A percentile compares a stretch with the other conserved stretches of the same genome.
These are phyloP conservation scores for Colletotrichum australisinense DNA, from an alignment of 2,329 filamentous ascomycete genomes.

Conservation along the genomic window DNA sequence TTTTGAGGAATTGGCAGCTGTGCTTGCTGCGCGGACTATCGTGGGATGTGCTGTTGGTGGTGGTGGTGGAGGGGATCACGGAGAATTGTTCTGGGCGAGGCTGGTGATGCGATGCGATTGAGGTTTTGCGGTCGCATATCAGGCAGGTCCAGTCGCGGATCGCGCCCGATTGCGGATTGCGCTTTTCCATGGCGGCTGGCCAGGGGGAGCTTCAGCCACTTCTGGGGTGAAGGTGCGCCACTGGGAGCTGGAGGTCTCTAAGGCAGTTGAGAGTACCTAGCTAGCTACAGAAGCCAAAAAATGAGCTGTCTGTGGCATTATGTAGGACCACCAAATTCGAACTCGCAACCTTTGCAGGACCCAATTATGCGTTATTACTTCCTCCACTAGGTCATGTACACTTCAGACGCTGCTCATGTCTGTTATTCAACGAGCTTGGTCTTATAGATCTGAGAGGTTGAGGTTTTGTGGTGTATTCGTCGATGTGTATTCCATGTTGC, in stretches of 20 bases:
- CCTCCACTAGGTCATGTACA: background rate
- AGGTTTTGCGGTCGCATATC: constrained; percentile 4
- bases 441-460: background rate
- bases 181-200: no score
- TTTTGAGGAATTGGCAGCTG: constrained; percentile 48
- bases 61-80: constrained; percentile 6
- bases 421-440: background rate
- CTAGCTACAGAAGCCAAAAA: background rate
- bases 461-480: no score
- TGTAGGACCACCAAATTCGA: background rate
- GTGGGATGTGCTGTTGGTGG: background rate
- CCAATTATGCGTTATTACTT: background rate
- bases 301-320: background rate
- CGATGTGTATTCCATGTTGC: background rate
- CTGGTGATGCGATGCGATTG: constrained; percentile 19
- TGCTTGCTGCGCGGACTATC: background rate
- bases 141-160: background rate
- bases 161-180: background rate
- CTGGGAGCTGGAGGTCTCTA: background rate
- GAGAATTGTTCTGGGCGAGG: constrained; percentile 23
- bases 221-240: background rate
- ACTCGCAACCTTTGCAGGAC: background rate
- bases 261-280: background rate
- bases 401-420: background rate
- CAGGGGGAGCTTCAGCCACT: constrained; percentile 23